Evolutionary conservation across 169 alveolate genomes (phyloP), one percentile per base, ranked within the genome.

Genomic region (Eimeria brunetti): DNA sequence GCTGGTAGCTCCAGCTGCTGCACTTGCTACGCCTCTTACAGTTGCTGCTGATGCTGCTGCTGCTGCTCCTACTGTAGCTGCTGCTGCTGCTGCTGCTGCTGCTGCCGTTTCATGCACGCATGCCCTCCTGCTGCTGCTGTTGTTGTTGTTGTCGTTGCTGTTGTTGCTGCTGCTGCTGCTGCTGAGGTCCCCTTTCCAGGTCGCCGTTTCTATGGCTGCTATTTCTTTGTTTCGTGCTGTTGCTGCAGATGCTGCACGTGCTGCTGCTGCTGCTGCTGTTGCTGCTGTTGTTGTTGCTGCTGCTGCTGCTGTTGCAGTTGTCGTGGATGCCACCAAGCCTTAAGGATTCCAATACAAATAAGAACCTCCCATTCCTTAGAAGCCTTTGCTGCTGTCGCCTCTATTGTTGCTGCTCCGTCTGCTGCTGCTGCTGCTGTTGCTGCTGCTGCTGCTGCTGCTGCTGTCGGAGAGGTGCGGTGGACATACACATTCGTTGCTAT

Each of bases 401-500:
- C 27, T 58, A 58, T 58, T 58, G 67, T 58, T 58, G 67, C 67
- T 58, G 27, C 67, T 58, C n/a, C 67, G 67, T 24, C 67, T 58
- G 67, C 67, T 58, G 67, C 67, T 58, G 67, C 67, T 58, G 67
- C 67, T 58, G 67, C 67, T 58, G 67, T 5, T 58, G 67, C 67
- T 58, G n/a, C 67, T 58, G 24, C 67, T 58, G 67, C 67, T 58
- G 67, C 67, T 58, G 67, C 67, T 58, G 67, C 67, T 58, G 67
- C 67, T 58, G 12, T 24, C 16, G 67, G 67, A 58, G 67, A 58
- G 67, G 67, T 58, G 67, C 67, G 16, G 67, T 58, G 67, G 7
- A 12, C 67, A 58, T 58, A 58, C n/a, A 58, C 67, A 58, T 58
- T 58, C 16, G 67, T 18, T 58, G 67, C 24, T 58, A 58, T 11